Percentiles rank a stretch among this genome's conserved stretches.
Evolutionary conservation across 2,329 filamentous ascomycete species (phyloP).

Genomic region (Hypoxylon sp.): DNA sequence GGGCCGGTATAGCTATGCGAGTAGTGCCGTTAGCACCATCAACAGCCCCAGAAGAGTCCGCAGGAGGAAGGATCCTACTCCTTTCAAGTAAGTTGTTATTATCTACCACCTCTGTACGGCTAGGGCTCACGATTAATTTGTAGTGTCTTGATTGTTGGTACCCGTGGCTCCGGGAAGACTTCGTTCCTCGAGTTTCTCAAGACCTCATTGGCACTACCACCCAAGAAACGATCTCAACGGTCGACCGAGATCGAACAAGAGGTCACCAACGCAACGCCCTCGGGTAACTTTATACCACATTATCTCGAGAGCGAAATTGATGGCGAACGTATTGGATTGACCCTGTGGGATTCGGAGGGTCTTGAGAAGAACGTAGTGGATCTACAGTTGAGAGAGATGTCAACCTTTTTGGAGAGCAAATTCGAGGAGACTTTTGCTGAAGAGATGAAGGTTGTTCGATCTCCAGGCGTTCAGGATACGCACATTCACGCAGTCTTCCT

Average conservation of each 20-base stretch:
- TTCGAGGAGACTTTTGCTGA: conserved; percentile 98
- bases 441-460: conserved; percentile 96
- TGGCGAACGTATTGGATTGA: conserved; percentile 89
- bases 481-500: conserved; percentile 98
- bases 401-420: conserved; percentile 94
- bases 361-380: conserved; percentile 96
- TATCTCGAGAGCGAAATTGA: conserved; percentile 97
- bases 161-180: conserved; percentile 90
- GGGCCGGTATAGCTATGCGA: conserved; percentile 95
- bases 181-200: conserved; percentile 97
- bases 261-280: conserved; percentile 67
- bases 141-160: conserved; percentile 92
- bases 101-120: background rate
- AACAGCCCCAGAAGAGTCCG: conserved; percentile 94
- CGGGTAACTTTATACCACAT: conserved; percentile 84
- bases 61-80: conserved; percentile 95
- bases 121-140: conserved; percentile 41
- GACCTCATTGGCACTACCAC: conserved; percentile 84
- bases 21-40: conserved; percentile 89
- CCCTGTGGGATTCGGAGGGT: conserved; percentile 96
- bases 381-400: conserved; percentile 92
- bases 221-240: conserved; percentile 78
- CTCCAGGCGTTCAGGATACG: conserved; percentile 92
- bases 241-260: conserved; percentile 68
- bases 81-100: conserved; percentile 86